Conservation (phyloP, 1,284 basidiomycete genomes). For the Entoloma clypeatum region DNA sequence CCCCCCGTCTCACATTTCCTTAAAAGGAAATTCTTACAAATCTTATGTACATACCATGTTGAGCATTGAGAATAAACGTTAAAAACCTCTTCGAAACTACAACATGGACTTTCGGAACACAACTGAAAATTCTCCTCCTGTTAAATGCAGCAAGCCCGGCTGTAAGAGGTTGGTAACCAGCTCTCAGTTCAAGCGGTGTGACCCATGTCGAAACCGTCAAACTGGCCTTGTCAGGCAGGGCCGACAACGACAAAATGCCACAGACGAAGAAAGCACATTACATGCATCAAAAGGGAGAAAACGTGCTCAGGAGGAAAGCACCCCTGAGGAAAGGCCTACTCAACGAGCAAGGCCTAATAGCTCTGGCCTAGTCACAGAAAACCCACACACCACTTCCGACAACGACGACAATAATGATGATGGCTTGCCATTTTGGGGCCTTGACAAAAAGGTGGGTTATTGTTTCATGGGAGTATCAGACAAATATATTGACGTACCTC, state of each 20-base stretch:
- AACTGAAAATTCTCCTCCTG: constrained; percentile 10
- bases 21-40: no score
- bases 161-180: no score
- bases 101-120: constrained; percentile 9
- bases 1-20: no score
- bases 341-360: constrained; percentile 8
- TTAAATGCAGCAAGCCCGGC: no score
- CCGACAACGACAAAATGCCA: constrained; percentile 5
- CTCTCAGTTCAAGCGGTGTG: no score
- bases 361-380: constrained; percentile 8
- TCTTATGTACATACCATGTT: no score
- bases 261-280: constrained; percentile 2
- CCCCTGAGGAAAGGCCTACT: no score
- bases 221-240: constrained; percentile 9
- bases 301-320: constrained; percentile 3
- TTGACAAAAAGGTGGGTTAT: constrained; percentile 10
- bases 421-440: no score
- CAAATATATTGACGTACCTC: constrained; percentile 4
- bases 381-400: constrained; percentile 7
- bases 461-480: constrained; percentile 8
- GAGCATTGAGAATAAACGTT: constrained; percentile 4
- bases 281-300: constrained; percentile 9
- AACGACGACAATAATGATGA: constrained; percentile 5
- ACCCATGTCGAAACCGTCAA: constrained; percentile 11
- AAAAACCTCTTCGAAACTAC: constrained; percentile 2